These are phyloP conservation scores for Alternaria triticimaculans DNA, from an alignment of 2,329 filamentous ascomycete species.

Conservation along the genomic window DNA sequence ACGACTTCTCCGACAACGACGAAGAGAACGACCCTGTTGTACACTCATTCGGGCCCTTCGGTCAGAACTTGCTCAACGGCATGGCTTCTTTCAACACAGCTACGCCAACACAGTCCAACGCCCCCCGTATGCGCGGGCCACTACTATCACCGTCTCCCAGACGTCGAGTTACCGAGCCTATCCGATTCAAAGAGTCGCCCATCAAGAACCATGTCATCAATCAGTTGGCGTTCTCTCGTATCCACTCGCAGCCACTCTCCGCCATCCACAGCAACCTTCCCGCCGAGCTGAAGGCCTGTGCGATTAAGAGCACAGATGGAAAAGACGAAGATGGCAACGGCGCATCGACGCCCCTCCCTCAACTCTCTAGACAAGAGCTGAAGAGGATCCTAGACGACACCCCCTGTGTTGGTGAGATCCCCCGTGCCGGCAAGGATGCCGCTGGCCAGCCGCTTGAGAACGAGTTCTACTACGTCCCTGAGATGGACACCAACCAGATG, in stretches of 20 bases:
- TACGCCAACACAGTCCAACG: constrained; percentile 60
- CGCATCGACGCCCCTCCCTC: constrained; percentile 29
- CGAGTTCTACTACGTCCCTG: constrained; percentile 95
- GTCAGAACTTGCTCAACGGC: constrained; percentile 81
- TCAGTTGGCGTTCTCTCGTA: constrained; percentile 90
- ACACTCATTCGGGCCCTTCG: constrained; percentile 90
- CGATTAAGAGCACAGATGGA: constrained; percentile 28
- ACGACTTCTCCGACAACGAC: constrained; percentile 74
- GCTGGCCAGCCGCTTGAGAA: constrained; percentile 92
- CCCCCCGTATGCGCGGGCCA: constrained; percentile 33
- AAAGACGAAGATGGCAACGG: constrained; percentile 26
- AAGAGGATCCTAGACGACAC: constrained; percentile 75
- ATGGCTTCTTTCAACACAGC: constrained; percentile 75
- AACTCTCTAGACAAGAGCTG: constrained; percentile 59
- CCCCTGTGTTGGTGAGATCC: constrained; percentile 84
- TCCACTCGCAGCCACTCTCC: constrained; percentile 89
- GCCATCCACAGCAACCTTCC: constrained; percentile 89
- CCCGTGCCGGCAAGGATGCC: constrained; percentile 91
- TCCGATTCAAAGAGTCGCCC: constrained; percentile 50
- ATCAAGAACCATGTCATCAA: constrained; percentile 89
- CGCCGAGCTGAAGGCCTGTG: constrained; percentile 53
- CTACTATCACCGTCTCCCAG: constrained; percentile 42
- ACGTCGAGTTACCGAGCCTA: constrained; percentile 30
- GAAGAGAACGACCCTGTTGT: constrained; percentile 95
- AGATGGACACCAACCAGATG: constrained; percentile 80